Conservation (phyloP, 1,284 basidiomycete genomes). For the Pterulicium gracile region DNA sequence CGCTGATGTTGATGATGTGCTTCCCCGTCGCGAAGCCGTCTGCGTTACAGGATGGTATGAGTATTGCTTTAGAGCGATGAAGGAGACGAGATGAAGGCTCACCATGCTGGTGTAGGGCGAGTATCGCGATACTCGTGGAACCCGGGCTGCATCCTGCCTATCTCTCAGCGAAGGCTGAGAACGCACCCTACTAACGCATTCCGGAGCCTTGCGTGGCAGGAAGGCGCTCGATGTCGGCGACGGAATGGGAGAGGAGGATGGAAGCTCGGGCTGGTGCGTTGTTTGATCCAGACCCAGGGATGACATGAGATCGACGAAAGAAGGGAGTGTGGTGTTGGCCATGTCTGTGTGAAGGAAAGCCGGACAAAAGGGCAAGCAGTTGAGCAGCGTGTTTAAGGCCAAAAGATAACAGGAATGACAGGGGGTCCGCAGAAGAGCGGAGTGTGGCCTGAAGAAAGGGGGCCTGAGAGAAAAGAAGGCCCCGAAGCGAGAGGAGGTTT, state of each 20-base stretch:
- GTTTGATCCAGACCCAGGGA: conserved; percentile 56
- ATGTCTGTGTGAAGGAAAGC: conserved; percentile 22
- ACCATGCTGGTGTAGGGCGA: conserved; percentile 42
- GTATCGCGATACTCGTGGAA: conserved; percentile 33
- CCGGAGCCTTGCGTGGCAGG: conserved; percentile 22
- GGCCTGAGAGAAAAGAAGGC: conserved; percentile 14
- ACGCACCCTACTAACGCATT: conserved; percentile 27
- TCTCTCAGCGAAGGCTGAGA: conserved; percentile 35
- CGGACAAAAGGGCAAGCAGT: conserved; percentile 9
- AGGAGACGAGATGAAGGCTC: conserved; percentile 5
- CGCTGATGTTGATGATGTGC: conserved; percentile 30
- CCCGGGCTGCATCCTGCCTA: conserved; percentile 24
- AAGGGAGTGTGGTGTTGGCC: conserved; percentile 61
- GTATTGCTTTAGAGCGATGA: conserved; percentile 3
- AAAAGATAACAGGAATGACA: too few relatives aligned
- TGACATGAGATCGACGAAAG: conserved; percentile 76
- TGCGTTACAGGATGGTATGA: conserved; percentile 18
- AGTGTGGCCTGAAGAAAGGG: conserved; percentile 14
- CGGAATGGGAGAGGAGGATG: conserved; percentile 30
- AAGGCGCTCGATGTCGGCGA: conserved; percentile 21
- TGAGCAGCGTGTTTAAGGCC: too few relatives aligned
- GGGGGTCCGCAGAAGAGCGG: too few relatives aligned
- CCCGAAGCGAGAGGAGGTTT: too few relatives aligned
- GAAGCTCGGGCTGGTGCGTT: conserved; percentile 19
- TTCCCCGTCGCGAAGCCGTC: conserved; percentile 26